These are phyloP conservation scores for Saturnispora halmiae DNA, from an alignment of 805 yeast genomes.

Conservation along the genomic window DNA sequence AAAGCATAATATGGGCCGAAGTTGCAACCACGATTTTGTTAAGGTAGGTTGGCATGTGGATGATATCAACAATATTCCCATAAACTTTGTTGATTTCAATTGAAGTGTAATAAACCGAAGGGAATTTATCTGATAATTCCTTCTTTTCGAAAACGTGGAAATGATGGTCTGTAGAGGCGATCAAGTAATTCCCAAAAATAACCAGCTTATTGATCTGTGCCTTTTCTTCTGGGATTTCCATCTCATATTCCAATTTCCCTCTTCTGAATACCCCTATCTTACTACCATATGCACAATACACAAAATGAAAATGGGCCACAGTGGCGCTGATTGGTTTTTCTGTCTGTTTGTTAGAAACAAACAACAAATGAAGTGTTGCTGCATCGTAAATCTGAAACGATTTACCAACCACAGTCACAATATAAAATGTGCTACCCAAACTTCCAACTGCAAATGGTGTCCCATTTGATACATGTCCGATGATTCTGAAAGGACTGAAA, in stretches of 20 bases:
- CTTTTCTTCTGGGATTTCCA: constrained; percentile 26
- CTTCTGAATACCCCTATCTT: constrained; percentile 72
- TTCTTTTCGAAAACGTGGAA: constrained; percentile 28
- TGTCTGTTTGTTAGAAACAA: constrained; percentile 77
- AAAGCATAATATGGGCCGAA: constrained; percentile 46
- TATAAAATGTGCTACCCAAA: constrained; percentile 77
- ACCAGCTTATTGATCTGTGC: constrained; percentile 38
- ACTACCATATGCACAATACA: constrained; percentile 67
- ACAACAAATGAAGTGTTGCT: constrained; percentile 70
- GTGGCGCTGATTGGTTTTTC: constrained; percentile 59
- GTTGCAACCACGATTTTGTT: constrained; percentile 87
- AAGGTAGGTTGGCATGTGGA: constrained; percentile 86
- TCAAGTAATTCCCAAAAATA: constrained; percentile 70
- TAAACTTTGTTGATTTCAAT: constrained; percentile 49
- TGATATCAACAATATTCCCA: constrained; percentile 59
- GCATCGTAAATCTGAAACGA: constrained; percentile 92
- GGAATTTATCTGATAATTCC: constrained; percentile 30
- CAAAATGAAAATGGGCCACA: constrained; percentile 74
- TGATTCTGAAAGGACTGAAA: constrained; percentile 76
- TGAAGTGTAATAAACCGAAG: constrained; percentile 60
- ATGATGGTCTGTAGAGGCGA: constrained; percentile 40
- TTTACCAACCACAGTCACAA: constrained; percentile 83
- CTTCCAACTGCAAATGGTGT: constrained; percentile 84
- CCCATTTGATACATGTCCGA: constrained; percentile 85
- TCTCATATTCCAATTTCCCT: constrained; percentile 52